These are phyloP conservation scores for Chaetomium sp. DNA, from an alignment of 2,329 filamentous ascomycete genomes.

Conservation along the genomic window DNA sequence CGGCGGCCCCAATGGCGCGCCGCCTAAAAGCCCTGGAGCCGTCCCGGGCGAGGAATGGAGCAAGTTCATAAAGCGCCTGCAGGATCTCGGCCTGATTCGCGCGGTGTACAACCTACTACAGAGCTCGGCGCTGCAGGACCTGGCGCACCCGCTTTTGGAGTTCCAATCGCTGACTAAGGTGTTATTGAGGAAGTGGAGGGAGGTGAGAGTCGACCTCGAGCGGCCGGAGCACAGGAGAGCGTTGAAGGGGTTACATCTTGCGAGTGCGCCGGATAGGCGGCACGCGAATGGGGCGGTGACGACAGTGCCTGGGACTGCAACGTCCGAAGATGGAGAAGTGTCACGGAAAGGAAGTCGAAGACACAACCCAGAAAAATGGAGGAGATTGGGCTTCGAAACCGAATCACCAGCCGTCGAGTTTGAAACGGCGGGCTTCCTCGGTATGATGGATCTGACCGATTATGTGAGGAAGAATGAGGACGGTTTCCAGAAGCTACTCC, in stretches of 20 bases:
- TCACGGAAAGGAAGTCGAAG: conserved; percentile 58
- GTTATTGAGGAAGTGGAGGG: conserved; percentile 78
- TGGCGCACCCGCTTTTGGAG: conserved; percentile 83
- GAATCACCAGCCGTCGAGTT: conserved; percentile 87
- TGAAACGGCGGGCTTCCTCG: conserved; percentile 75
- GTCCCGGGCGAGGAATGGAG: conserved; percentile 70
- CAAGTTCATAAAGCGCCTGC: conserved; percentile 86
- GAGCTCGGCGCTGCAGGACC: conserved; percentile 81
- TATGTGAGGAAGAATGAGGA: conserved; percentile 91
- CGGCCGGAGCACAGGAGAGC: conserved; percentile 81
- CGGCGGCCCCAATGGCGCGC: conserved; percentile 18
- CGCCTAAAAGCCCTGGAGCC: conserved; percentile 29
- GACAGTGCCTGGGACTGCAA: conserved; percentile 1
- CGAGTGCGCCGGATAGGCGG: conserved; percentile 63
- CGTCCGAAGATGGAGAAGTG: conserved; percentile 28
- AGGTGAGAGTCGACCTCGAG: conserved; percentile 77
- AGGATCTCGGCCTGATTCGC: conserved; percentile 88
- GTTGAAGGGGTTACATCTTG: conserved; percentile 76
- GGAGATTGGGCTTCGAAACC: conserved; percentile 81
- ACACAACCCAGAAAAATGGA: conserved; percentile 89
- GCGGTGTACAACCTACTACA: conserved; percentile 92
- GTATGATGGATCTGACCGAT: conserved; percentile 96
- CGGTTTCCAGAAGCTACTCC: conserved; percentile 80
- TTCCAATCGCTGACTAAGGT: conserved; percentile 91
- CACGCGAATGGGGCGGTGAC: conserved; percentile 34